Evolutionary conservation across 2,329 filamentous ascomycete genomes (phyloP), one percentile per base, ranked within the genome.

Genomic region (Colletotrichum tabaci): DNA sequence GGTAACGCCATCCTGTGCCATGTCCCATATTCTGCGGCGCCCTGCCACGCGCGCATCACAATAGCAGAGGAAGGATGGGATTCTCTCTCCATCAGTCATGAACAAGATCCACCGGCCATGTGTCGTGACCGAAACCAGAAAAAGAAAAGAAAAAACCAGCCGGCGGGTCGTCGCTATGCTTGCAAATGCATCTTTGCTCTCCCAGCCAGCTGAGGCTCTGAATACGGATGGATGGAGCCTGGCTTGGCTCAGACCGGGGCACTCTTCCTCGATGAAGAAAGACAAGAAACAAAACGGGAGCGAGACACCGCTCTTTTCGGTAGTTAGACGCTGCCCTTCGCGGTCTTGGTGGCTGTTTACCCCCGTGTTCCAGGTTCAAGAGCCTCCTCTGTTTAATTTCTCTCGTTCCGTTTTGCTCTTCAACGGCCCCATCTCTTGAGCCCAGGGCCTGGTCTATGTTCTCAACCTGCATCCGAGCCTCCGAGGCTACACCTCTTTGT

Each of bases 101-200:
- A 67, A 57, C 64, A 63, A 60, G 64, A 67, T 62, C 64, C 68
- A 71, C 68, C n/a, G 57, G n/a, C 64, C 63, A 71, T 71, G 57
- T 58, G 64, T 57, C 68, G 64, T 62, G 68, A n/a, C 58, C 64
- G 68, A 71, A 71, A 67, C 68, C 68, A 71, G 62, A 67, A 47
- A n/a, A n/a, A 40, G 12, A n/a, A 35, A 30, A 18, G 16, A 35
- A 35, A 18, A 10, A 21, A 66, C 68, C 64, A 55, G 21, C 64
- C 52, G 64, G 68, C 52, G 64, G 64, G 64, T 68, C 60, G 47
- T 62, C 64, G 56, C 58, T 21, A 63, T 68, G 68, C 58, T 68
- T 71, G 68, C 64, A 58, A 26, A 9, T 38, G 26, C 10, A 61
- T 16, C 23, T 62, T 47, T 18, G 58, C 15, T 38, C 10, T 35